Evolutionary conservation across 129 eudicot genomes (phyloP).

Genomic region (Lonicera japonica): DNA sequence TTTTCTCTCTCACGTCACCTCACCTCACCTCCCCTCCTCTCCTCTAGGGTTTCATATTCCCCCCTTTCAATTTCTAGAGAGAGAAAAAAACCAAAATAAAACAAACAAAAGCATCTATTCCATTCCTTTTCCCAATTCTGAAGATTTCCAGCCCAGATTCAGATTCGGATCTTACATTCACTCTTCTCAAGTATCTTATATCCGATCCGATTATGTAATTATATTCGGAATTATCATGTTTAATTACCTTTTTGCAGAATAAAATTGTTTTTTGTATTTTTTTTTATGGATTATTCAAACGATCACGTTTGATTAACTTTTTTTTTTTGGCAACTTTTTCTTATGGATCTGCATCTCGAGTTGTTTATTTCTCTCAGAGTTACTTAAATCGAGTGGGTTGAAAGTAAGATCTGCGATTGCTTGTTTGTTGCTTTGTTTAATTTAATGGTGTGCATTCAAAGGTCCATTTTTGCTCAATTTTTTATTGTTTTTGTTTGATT

Average conservation of each 20-base stretch:
- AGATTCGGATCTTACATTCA: constrained; percentile 15
- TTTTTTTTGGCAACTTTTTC: too few relatives aligned
- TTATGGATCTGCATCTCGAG: constrained; percentile 18
- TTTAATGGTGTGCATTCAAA: not conserved
- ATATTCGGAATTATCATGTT: not conserved
- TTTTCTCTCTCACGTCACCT: too few relatives aligned
- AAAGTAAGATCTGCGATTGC: constrained; percentile 23
- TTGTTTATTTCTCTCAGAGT: not conserved
- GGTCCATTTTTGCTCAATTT: not conserved
- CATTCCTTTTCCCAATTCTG: not conserved
- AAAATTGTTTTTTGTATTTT: not conserved
- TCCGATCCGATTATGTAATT: constrained; percentile 18
- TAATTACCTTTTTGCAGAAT: not conserved
- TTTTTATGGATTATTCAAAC: too few relatives aligned
- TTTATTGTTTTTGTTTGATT: not conserved
- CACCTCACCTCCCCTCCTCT: too few relatives aligned
- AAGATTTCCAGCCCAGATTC: not conserved
- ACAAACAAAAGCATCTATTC: not conserved
- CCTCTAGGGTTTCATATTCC: constrained; percentile 35
- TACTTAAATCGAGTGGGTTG: not conserved
- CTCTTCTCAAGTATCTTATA: not conserved
- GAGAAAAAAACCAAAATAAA: constrained; percentile 3
- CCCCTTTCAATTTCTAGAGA: not conserved
- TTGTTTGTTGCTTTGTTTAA: not conserved
- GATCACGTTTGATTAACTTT: too few relatives aligned